Evolutionary conservation across 1,139 yeast species (phyloP), one percentile per base, ranked within the genome.

Genomic region (Magnusiomyces ingens): DNA sequence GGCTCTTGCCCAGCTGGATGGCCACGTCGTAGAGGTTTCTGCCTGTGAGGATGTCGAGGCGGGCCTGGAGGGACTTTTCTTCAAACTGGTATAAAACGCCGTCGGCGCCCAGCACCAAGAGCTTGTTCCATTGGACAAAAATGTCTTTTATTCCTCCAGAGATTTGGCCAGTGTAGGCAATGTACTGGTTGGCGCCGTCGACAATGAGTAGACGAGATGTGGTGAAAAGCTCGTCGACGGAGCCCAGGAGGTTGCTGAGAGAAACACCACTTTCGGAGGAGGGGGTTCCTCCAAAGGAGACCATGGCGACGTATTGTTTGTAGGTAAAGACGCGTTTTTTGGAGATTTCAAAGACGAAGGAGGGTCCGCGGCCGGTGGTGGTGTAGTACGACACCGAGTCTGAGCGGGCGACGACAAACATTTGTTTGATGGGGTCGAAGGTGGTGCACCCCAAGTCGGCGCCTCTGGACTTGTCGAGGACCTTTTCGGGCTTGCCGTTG

Each of bases 1-100:
- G 55, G 54, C 77, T 79, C 37, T 55, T 73, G 0, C 95, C 95
- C 52, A 93, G 68, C 54, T 80, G 78, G 49, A 86, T 78, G 0
- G 98, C 97, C 52, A 86, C 75, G 18, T 82, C 77, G 60, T 78
- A 93, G 29, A 89, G 71, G 52, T 88, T 86, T 50, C 94, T 74
- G 58, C 84, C 85, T 19, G 84, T 73, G 2, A 90, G 76, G 13
- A 84, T 76, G 43, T 84, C 83, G n/a, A 93, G 72, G 62, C 88
- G 88, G 53, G 83, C 82, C 29, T 78, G 74, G 5, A 85, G 66
- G 0, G 83, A 73, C 62, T 84, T 85, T 65, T 88, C 95, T 50
- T 77, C 81, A 29, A 90, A 68, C 57, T 77, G 78, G 63, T 85
- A 83, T 5, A 93, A 70, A 4, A 85, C 70, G 0, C 97, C 97